Base-by-base conservation (phyloP, 345 rosid species). In the Adansonia digitata region DNA sequence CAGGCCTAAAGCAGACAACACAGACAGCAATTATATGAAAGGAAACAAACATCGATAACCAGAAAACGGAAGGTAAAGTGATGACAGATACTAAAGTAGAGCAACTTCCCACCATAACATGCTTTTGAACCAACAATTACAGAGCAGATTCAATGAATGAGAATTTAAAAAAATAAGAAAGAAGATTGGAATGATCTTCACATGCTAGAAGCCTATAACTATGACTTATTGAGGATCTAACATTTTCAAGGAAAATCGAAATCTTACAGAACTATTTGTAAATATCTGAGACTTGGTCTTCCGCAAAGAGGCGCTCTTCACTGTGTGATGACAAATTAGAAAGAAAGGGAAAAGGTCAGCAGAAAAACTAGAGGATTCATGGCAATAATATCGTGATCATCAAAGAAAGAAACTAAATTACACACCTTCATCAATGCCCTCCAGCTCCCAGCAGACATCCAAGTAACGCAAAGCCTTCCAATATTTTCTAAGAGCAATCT, bases 361-460 rank as follows among this genome's bases (percentile, higher is more conserved):
- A 15, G 14, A 68, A 46, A 13, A 26, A 3, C 37, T 15, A 27
- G 37, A 46, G 39, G 42, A 29, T 46, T 42, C 52, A 27, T 27
- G 40, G 56, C 17, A 68, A 17, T 42, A 68, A 46, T 17, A 26
- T 68, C 24, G 17, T 4, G 27, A 46, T 68, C 40, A 42, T 66
- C 11, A 7, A 26, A 66, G 35, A 42, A 31, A 69, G 48, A 60
- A 12, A 72, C 57, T 1, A 59, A 42, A 79, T 27, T 18, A 68
- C 8, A 51, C 22, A 90, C 99, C 97, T 88, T 91, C 92, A 62
- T 96, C 98, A 69, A 96, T 93, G 73, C 86, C 92, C 1, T 93
- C 97, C 78, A 93, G 88, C 90, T 93, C 99, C 99, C 97, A 96
- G 86, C 97, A 92, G 72, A 88, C 84, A 81, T 96, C 98, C 75